Percentiles rank a stretch among this genome's conserved stretches.
Evolutionary conservation across 805 yeast species (phyloP).

Genomic region (Yarrowia divulgata): DNA sequence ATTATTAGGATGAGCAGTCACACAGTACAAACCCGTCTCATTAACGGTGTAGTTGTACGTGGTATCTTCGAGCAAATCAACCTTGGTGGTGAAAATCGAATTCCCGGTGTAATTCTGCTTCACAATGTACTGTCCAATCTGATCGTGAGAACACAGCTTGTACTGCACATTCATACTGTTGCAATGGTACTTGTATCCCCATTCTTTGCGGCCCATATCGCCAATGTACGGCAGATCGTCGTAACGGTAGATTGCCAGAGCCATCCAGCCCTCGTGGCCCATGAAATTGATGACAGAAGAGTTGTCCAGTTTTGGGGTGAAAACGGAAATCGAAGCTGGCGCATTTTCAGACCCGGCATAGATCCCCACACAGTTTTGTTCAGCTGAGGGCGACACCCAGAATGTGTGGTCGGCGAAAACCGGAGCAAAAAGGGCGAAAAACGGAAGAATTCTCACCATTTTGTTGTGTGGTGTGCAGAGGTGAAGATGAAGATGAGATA

Average conservation of each 20-base stretch:
- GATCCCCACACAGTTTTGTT: slow-evolving; percentile 28
- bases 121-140: slow-evolving; percentile 34
- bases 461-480: background rate
- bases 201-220: slow-evolving; percentile 8
- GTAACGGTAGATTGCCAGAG: slow-evolving; percentile 28
- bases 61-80: slow-evolving; percentile 3
- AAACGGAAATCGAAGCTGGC: background rate
- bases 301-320: slow-evolving; percentile 2
- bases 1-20: slow-evolving; percentile 27
- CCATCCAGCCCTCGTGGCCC: slow-evolving; percentile 40
- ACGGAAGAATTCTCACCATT: background rate
- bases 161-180: slow-evolving; percentile 30
- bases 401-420: background rate
- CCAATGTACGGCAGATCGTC: slow-evolving; percentile 17
- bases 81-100: slow-evolving; percentile 31
- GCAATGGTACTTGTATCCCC: slow-evolving; percentile 38
- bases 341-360: background rate
- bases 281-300: slow-evolving; percentile 19
- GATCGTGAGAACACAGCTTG: slow-evolving; percentile 25
- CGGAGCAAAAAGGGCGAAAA: background rate
- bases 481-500: slow-evolving; percentile 14
- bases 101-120: slow-evolving; percentile 15
- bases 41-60: background rate
- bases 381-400: slow-evolving; percentile 9
- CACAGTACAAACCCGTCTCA: slow-evolving; percentile 26